A percentile compares a stretch with the other conserved stretches of the same genome.
phyloP scores from a whole-genome alignment of 2,329 filamentous ascomycete genomes.

The Trichophyton simii region DNA sequence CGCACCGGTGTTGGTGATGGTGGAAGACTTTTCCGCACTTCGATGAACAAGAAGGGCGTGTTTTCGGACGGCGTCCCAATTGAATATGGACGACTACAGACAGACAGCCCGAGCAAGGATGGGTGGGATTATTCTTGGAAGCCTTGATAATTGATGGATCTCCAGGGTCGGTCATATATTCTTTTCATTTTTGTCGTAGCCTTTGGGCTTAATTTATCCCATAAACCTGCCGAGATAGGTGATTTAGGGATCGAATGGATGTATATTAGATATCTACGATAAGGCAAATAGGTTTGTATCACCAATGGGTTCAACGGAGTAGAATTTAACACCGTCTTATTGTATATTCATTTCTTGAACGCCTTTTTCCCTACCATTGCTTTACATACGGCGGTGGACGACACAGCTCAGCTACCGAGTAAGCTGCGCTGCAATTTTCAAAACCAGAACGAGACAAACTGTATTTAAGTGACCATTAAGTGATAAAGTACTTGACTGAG shows the following conservation, averaged over 20 bases:
- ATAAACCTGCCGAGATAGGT: background rate
- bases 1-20: conserved; percentile 40
- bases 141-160: conserved; percentile 31
- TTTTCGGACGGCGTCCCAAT: conserved; percentile 69
- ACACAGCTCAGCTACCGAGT: too few relatives aligned
- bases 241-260: background rate
- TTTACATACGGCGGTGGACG: too few relatives aligned
- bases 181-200: background rate
- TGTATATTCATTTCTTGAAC: background rate
- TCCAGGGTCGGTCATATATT: background rate
- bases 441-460: background rate
- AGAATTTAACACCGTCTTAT: background rate
- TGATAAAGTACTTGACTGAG: background rate
- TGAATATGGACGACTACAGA: conserved; percentile 65
- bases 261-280: background rate
- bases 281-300: background rate
- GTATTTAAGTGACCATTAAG: background rate
- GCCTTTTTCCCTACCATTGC: too few relatives aligned
- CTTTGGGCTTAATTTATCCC: background rate
- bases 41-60: conserved; percentile 81
- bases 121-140: conserved; percentile 96
- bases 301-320: background rate
- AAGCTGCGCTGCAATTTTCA: too few relatives aligned
- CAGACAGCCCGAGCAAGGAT: conserved; percentile 62
- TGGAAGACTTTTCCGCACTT: conserved; percentile 62